Evolutionary conservation across 2,329 filamentous ascomycete species (phyloP), one percentile per base, ranked within the genome.

Genomic region (Xylogone sp.): DNA sequence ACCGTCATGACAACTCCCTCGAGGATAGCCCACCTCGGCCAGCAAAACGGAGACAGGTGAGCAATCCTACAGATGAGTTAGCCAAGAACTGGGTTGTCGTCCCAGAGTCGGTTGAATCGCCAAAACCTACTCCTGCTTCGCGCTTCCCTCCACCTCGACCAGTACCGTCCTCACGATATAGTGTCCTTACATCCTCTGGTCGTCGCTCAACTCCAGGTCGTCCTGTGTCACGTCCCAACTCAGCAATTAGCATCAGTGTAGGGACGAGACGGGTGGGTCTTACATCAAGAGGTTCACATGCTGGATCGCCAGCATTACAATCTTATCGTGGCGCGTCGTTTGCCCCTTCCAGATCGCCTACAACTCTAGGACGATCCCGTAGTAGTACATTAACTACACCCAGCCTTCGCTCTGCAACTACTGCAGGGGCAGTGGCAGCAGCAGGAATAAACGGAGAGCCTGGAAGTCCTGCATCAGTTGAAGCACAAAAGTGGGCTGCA

Each of bases 401-500:
- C 10, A 18, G 34, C 13, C n/a, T 39, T 39, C 34, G 34, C n/a
- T 7, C 34, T 47, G 43, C 22, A 45, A 18, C 45, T 27, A 39
- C 45, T 39, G 7, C 27, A 7, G 21, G 22, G 7, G 20, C 21
- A 7, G 19, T 18, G 19, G 24, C 39, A n/a, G 27, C 29, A 9
- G 20, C 20, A 46, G 47, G 47, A 49, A 49, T 20, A 19, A 19
- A 49, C 12, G 43, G 42, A 53, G 29, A 22, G 13, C 48, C 21
- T 48, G 62, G 62, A 2, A 66, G 65, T 54, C 65, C 65, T 3
- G 27, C 64, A 68, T 71, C 80, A 62, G 69, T 76, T 19, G 90
- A 96, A 62, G 88, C 89, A 6, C 86, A 86, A 64, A 79, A 81
- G 43, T 82, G 92, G 51, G 84, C 90, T 5, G 84, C 84, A n/a